Evolutionary conservation across 2,329 filamentous ascomycete species (phyloP).

Genomic region (Epichloe amarillans): DNA sequence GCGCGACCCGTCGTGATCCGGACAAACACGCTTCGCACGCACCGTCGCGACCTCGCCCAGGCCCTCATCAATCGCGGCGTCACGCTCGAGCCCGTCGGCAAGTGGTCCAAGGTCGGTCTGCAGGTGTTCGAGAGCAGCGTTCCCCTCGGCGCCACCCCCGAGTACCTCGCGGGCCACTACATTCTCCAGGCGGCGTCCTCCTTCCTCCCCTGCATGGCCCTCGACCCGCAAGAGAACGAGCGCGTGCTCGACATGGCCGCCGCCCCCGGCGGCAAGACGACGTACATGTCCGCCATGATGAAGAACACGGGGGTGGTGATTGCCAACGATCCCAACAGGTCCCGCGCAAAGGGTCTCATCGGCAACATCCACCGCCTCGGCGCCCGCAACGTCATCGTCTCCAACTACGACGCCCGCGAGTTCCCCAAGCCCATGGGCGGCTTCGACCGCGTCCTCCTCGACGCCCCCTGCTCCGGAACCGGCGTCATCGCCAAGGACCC

Average conservation of each 20-base stretch:
- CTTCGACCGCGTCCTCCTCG: conserved; percentile 86
- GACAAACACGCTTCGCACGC: conserved; percentile 81
- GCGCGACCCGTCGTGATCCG: conserved; percentile 87
- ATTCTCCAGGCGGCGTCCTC: conserved; percentile 90
- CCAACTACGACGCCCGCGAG: conserved; percentile 86
- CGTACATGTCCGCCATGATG: conserved; percentile 53
- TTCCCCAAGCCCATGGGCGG: conserved; percentile 92
- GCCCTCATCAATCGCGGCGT: conserved; percentile 92
- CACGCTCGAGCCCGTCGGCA: conserved; percentile 89
- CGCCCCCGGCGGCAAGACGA: conserved; percentile 16
- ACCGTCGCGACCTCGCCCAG: conserved; percentile 71
- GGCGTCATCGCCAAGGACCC: conserved; percentile 96
- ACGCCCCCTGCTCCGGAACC: conserved; percentile 91
- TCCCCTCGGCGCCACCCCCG: conserved; percentile 79
- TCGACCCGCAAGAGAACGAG: conserved; percentile 87
- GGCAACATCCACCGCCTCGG: conserved; percentile 95
- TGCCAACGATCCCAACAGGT: conserved; percentile 91
- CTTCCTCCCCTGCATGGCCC: conserved; percentile 98
- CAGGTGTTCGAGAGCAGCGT: conserved; percentile 85
- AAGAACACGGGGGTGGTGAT: conserved; percentile 85
- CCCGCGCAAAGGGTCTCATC: conserved; percentile 89
- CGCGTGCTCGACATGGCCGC: conserved; percentile 57
- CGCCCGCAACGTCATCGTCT: conserved; percentile 86
- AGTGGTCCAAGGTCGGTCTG: conserved; percentile 96
- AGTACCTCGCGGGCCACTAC: conserved; percentile 95